These are phyloP conservation scores for Sanguinoderma infundibulare DNA, from an alignment of 1,284 basidiomycete genomes.

Conservation along the genomic window DNA sequence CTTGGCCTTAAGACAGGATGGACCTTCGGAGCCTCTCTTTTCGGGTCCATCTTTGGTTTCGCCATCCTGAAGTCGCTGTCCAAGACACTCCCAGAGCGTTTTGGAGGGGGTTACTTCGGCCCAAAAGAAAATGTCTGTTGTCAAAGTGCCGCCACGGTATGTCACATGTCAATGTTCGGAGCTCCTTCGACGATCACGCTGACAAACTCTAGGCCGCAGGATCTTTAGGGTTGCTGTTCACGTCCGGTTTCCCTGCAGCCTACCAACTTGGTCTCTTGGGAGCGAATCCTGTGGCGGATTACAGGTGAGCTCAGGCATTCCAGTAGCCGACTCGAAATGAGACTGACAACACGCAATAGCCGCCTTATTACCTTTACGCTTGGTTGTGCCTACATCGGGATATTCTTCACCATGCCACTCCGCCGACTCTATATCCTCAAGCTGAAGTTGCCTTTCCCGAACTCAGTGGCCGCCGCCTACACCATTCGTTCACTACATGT, in stretches of 20 bases:
- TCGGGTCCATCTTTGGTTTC: conserved; percentile 63
- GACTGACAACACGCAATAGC: conserved; percentile 10
- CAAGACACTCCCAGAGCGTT: conserved; percentile 47
- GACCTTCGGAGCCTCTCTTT: conserved; percentile 58
- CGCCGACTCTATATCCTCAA: conserved; percentile 70
- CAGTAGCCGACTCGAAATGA: background rate
- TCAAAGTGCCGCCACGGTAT: conserved; percentile 55
- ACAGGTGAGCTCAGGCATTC: conserved; percentile 18
- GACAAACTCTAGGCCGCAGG: conserved; percentile 45
- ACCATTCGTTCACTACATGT: conserved; percentile 70
- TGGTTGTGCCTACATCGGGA: conserved; percentile 65
- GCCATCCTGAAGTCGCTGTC: conserved; percentile 66
- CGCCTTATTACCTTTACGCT: conserved; percentile 59
- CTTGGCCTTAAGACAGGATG: conserved; percentile 73
- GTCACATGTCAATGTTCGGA: background rate
- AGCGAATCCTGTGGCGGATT: conserved; percentile 50
- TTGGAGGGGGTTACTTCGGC: conserved; percentile 65
- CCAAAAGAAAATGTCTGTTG: conserved; percentile 72
- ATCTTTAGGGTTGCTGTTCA: conserved; percentile 65
- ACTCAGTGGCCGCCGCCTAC: conserved; percentile 69
- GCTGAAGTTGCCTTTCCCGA: conserved; percentile 72
- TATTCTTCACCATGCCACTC: conserved; percentile 70
- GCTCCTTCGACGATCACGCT: no score
- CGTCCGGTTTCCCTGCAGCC: conserved; percentile 67
- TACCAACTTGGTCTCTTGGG: conserved; percentile 53